Percentiles rank a stretch among this genome's conserved stretches.
Evolutionary conservation across 768 basidiomycete species (phyloP).

Genomic region (Naematelia aurantialba): DNA sequence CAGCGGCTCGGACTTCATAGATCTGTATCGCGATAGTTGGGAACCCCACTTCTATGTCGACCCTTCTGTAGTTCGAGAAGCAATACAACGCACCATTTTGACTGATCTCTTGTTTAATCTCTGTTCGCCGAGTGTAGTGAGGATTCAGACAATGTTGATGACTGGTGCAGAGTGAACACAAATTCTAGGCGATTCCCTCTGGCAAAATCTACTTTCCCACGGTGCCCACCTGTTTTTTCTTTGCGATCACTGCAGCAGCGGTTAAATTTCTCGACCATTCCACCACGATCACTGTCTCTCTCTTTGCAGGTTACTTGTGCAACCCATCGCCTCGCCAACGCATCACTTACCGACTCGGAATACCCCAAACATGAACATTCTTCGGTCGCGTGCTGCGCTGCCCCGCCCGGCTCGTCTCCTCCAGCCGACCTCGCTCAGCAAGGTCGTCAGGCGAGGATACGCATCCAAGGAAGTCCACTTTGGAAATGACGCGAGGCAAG

Average conservation of each 20-base stretch:
- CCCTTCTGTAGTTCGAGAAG: too few species aligned
- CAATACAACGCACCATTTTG: slow-evolving; percentile 32
- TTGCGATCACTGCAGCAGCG: background rate
- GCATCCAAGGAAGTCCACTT: slow-evolving; percentile 85
- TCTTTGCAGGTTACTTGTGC: slow-evolving; percentile 5
- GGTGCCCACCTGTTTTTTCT: slow-evolving; percentile 6
- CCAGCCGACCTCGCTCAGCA: slow-evolving; percentile 19
- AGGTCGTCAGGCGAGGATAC: slow-evolving; percentile 34
- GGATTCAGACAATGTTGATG: too few species aligned
- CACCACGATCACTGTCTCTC: slow-evolving; percentile 4
- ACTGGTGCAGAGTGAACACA: background rate
- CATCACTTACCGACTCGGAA: slow-evolving; percentile 8
- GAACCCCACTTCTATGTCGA: too few species aligned
- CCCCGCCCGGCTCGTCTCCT: slow-evolving; percentile 42
- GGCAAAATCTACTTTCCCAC: slow-evolving; percentile 30
- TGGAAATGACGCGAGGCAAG: slow-evolving; percentile 87
- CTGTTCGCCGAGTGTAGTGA: too few species aligned
- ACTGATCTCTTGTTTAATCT: background rate
- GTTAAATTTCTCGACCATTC: slow-evolving; percentile 9
- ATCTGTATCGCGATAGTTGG: too few species aligned
- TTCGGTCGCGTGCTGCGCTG: slow-evolving; percentile 40
- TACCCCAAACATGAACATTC: slow-evolving; percentile 14
- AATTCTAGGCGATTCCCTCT: slow-evolving; percentile 14
- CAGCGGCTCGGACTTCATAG: too few species aligned
- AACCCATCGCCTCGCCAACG: slow-evolving; percentile 7